Percentiles rank a stretch among this genome's conserved stretches.
These are phyloP conservation scores for Lentinus tigrinus DNA, from an alignment of 768 basidiomycete species.

Conservation along the genomic window DNA sequence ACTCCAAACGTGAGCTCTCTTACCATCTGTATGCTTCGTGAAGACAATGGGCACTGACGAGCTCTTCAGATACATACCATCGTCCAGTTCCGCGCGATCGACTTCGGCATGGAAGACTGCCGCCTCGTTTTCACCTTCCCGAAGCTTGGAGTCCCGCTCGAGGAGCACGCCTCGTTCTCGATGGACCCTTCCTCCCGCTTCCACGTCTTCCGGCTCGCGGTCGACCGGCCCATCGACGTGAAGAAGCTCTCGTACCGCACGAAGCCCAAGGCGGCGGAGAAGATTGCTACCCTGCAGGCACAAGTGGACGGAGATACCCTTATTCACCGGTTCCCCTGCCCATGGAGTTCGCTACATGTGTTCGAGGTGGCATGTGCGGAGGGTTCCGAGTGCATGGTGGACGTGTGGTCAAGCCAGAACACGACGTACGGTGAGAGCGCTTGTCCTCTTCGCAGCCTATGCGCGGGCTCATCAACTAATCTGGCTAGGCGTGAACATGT, in stretches of 20 bases:
- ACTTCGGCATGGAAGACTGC: slow-evolving; percentile 19
- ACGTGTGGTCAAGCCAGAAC: slow-evolving; percentile 15
- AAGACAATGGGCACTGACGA: too few species aligned
- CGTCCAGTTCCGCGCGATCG: slow-evolving; percentile 15
- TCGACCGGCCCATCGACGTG: slow-evolving; percentile 6
- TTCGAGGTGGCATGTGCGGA: slow-evolving; percentile 14
- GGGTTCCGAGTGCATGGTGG: slow-evolving; percentile 4
- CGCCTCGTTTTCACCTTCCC: slow-evolving; percentile 11
- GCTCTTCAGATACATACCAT: background rate
- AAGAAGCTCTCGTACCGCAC: slow-evolving; percentile 8
- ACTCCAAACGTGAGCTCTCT: background rate
- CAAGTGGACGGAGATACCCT: slow-evolving; percentile 2
- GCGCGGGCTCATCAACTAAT: too few species aligned
- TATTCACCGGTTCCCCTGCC: slow-evolving; percentile 4
- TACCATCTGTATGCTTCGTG: background rate
- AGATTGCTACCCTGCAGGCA: background rate
- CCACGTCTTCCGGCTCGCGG: slow-evolving; percentile 5
- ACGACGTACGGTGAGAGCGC: slow-evolving; percentile 7
- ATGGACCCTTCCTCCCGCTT: background rate
- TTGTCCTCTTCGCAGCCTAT: too few species aligned
- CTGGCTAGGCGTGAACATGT: slow-evolving; percentile 5
- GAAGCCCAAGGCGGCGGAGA: background rate
- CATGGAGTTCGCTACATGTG: slow-evolving; percentile 8
- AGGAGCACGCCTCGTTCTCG: background rate
- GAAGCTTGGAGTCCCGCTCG: background rate